Evolutionary conservation across 352 stramenopile species (phyloP).

Genomic region (Phytophthora multivora): DNA sequence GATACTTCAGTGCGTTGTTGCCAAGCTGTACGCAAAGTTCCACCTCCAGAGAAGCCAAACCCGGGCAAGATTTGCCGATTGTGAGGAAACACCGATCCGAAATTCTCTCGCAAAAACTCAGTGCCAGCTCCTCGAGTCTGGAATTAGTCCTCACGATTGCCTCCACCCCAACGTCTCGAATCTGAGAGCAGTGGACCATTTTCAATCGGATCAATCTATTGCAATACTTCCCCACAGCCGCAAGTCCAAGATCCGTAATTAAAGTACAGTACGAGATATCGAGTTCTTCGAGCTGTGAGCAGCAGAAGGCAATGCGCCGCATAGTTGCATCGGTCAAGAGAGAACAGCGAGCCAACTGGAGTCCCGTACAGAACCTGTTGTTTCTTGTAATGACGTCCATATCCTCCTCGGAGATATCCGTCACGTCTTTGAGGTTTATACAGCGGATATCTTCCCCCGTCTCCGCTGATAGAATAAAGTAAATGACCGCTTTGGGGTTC

Average conservation of each 20-base stretch:
- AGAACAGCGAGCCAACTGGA: constrained; percentile 48
- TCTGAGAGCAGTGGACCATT: constrained; percentile 62
- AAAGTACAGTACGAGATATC: constrained; percentile 74
- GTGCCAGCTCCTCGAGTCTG: constrained; percentile 55
- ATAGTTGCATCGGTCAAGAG: constrained; percentile 50
- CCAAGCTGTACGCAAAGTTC: constrained; percentile 71
- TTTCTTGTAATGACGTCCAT: constrained; percentile 64
- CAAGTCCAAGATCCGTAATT: constrained; percentile 64
- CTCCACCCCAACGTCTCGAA: constrained; percentile 83
- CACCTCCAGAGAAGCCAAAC: constrained; percentile 49
- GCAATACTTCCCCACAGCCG: constrained; percentile 56
- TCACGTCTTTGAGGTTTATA: constrained; percentile 61
- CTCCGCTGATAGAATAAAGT: constrained; percentile 68
- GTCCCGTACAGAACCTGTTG: constrained; percentile 53
- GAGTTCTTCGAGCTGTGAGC: constrained; percentile 72
- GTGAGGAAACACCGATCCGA: constrained; percentile 65
- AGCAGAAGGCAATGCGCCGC: constrained; percentile 45
- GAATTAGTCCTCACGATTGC: constrained; percentile 54
- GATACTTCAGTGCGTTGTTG: constrained; percentile 58
- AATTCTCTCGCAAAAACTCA: constrained; percentile 75
- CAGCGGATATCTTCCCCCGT: constrained; percentile 53
- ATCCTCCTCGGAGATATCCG: constrained; percentile 54
- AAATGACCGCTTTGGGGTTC: constrained; percentile 58
- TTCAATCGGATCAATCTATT: constrained; percentile 55
- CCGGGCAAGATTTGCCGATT: constrained; percentile 52